Evolutionary conservation across 2,329 filamentous ascomycete genomes (phyloP), one percentile per base, ranked within the genome.

Genomic region (Aspergillus calidoustus): DNA sequence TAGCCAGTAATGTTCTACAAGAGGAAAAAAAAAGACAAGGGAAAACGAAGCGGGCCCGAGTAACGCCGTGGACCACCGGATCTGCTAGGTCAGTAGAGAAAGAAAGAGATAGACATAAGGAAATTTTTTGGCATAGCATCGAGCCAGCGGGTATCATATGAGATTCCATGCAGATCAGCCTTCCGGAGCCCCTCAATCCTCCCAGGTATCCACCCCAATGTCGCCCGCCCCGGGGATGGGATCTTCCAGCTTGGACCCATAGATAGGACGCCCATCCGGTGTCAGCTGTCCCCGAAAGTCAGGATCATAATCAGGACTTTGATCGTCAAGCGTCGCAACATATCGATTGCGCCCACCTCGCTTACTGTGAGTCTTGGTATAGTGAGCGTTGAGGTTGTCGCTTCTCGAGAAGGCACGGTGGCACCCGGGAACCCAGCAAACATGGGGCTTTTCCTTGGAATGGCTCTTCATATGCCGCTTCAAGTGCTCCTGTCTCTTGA

Each of bases 401-500:
- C 76, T 80, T 49, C 79, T 71, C 3, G 76, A 78, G 64, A 81
- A 81, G 2, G 73, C 74, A 7, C 75, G 72, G 51, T 77, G 73
- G 61, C 79, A 81, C 9, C 74, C 78, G 1, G 77, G 76, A 2
- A 79, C 77, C 79, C 78, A 80, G 63, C 79, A 81, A 8, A 76
- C 72, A 68, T 79, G 77, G 4, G 75, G 75, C 67, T 78, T 79
- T 54, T 79, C 76, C 61, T 78, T 76, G 34, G 79, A 80, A 59
- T 82, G 80, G 17, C 76, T 82, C 68, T 77, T 80, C 72, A 80
- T 78, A 66, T 84, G 82, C 11, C 81, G 72, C 71, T 82, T 82
- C 19, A 83, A 70, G 60, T 83, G 81, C 64, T 83, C 81, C 62
- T 81, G 79, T 52, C 82, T 71, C 71, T 81, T 80, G 68, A 84